Percentiles rank a stretch among this genome's conserved stretches.
These are phyloP conservation scores for Knufia fluminis DNA, from an alignment of 2,329 filamentous ascomycete species.

Conservation along the genomic window DNA sequence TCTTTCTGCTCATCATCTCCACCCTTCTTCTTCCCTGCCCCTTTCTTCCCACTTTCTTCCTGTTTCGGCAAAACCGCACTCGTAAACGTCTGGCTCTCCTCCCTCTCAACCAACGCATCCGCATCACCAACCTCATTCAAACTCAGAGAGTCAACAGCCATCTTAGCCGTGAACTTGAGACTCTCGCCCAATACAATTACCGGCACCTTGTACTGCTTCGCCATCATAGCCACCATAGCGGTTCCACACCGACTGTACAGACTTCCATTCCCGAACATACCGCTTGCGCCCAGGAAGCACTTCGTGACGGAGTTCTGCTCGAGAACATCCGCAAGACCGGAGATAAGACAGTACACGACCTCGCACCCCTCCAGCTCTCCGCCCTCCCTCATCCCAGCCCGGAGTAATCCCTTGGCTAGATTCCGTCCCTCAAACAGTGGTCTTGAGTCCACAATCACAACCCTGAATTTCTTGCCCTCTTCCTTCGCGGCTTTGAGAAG, in stretches of 20 bases:
- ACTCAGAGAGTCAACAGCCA: slow-evolving; percentile 84
- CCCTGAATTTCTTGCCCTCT: slow-evolving; percentile 65
- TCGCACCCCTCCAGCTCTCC: slow-evolving; percentile 5
- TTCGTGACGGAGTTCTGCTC: slow-evolving; percentile 58
- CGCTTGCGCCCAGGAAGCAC: slow-evolving; percentile 78
- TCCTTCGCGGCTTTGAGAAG: slow-evolving; percentile 59
- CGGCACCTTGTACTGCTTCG: slow-evolving; percentile 60
- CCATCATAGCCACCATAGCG: slow-evolving; percentile 74
- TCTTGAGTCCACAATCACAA: slow-evolving; percentile 72
- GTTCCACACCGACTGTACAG: slow-evolving; percentile 84
- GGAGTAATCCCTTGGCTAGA: slow-evolving; percentile 61
- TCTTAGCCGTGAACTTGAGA: slow-evolving; percentile 86
- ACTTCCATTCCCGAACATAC: slow-evolving; percentile 90
- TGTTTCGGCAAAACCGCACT: slow-evolving; percentile 21
- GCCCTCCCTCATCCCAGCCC: slow-evolving; percentile 53
- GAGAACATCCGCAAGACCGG: slow-evolving; percentile 60
- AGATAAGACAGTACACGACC: slow-evolving; percentile 73
- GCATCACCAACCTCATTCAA: slow-evolving; percentile 83
- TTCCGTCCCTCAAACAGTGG: slow-evolving; percentile 61
- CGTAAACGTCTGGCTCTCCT: slow-evolving; percentile 21
- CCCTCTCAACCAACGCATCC: slow-evolving; percentile 48
- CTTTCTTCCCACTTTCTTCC: slow-evolving; percentile 10
- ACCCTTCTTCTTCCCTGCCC: not conserved
- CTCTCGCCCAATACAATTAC: slow-evolving; percentile 89
- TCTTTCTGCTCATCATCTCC: slow-evolving; percentile 21